Conservation (phyloP, 2,329 filamentous ascomycete genomes). For the Alternaria longipes region DNA sequence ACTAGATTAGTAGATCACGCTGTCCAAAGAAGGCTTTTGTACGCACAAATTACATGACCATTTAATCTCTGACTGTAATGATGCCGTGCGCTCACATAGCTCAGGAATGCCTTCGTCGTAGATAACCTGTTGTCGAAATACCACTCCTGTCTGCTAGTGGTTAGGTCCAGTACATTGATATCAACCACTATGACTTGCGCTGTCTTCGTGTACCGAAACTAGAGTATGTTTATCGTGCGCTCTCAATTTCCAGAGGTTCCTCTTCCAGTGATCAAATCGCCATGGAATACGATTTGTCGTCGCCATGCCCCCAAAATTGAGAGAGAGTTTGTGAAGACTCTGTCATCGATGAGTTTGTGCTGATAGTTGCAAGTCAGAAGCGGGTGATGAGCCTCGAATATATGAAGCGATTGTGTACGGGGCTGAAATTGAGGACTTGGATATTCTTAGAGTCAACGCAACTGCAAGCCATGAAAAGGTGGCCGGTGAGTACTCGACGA, state of each 20-base stretch:
- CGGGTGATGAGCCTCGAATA: neutral
- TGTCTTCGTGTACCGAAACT: neutral
- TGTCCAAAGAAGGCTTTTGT: no score
- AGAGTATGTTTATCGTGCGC: neutral
- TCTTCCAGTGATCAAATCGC: neutral
- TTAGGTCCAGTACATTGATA: neutral
- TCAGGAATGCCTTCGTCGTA: neutral
- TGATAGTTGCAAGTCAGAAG: neutral
- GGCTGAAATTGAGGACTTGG: neutral
- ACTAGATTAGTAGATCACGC: no score
- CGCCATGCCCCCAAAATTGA: neutral
- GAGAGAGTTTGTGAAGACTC: no score
- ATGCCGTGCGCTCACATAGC: neutral
- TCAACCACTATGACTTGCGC: neutral
- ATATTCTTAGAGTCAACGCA: no score
- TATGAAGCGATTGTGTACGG: neutral
- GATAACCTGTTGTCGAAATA: fast-evolving
- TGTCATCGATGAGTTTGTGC: fast-evolving
- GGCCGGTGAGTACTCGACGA: no score
- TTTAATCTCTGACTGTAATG: neutral
- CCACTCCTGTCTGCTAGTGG: neutral
- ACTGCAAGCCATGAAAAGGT: no score
- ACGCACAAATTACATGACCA: neutral
- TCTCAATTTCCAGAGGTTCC: neutral
- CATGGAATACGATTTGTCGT: neutral